Conservation (phyloP, 345 rosid genomes). For the Eutrema yunnanense region DNA sequence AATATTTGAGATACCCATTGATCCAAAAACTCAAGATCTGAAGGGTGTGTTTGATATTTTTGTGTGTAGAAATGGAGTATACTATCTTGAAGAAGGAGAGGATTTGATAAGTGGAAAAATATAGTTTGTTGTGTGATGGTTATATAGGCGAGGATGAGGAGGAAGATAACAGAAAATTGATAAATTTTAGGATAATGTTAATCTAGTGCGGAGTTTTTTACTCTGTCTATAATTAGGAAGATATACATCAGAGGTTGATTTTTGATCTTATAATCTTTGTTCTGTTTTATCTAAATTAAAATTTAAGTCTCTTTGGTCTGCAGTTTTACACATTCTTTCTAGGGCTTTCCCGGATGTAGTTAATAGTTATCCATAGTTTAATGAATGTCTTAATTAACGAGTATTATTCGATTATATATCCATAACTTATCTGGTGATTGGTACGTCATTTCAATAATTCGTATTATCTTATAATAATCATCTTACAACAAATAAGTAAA, state of each 20-base stretch:
- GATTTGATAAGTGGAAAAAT: background rate
- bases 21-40: background rate
- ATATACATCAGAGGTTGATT: background rate
- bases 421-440: background rate
- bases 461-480: background rate
- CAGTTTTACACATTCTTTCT: background rate
- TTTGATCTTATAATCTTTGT: background rate
- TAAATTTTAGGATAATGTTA: conserved; percentile 14
- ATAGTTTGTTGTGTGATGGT: background rate
- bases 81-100: background rate
- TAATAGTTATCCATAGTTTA: background rate
- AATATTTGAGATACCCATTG: conserved; percentile 11
- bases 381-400: background rate
- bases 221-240: conserved; percentile 4
- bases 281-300: background rate
- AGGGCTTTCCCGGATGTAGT: background rate
- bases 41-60: background rate
- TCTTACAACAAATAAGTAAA: background rate
- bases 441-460: too few relatives aligned
- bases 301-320: background rate
- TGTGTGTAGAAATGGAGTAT: background rate
- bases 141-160: conserved; percentile 16
- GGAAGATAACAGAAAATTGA: background rate
- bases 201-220: conserved; percentile 10
- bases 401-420: background rate